Evolutionary conservation across 768 basidiomycete genomes (phyloP), one percentile per base, ranked within the genome.

Genomic region (Postia placenta): DNA sequence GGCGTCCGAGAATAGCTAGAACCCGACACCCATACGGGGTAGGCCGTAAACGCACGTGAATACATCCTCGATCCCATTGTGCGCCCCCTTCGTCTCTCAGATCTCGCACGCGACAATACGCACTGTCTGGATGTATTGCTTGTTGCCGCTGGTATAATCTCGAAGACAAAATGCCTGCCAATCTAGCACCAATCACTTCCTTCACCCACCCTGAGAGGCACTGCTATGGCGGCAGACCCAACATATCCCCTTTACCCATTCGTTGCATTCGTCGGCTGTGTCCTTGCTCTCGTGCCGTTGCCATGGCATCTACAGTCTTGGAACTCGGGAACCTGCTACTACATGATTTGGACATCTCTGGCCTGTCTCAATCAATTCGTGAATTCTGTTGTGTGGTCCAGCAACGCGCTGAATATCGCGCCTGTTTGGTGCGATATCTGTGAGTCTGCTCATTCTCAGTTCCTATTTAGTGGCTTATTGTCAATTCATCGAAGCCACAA

Each of bases 401-500:
- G 66, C n/a, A 80, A 75, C 56, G 60, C 67, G 7, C 60, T 69
- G 22, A 63, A 78, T 20, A 61, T 57, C 37, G 69, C 68, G 11
- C 71, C 77, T 0, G 72, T 79, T 7, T 92, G 86, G 85, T 91
- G 88, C 59, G 89, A 92, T 61, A 81, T 92, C 30, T 68, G 85
- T 87, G 43, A 50, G 79, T 62, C 7, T 23, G 24, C n/a, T 37
- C 44, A 44, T 20, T 11, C 26, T 47, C 5, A 36, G 19, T 24
- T 14, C 23, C n/a, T 28, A 14, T 24, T 6, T 17, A 12, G 1
- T 26, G 4, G 53, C 72, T n/a, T 69, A 69, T 49, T 66, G 37
- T 14, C 30, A 15, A 4, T 11, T n/a, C 37, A 2, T 15, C 30
- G 11, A 15, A 59, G 56, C 56, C 23, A 52, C 57, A 2, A 35